A percentile compares a stretch with the other conserved stretches of the same genome.
These are phyloP conservation scores for Lasiodiplodia sp. DNA, from an alignment of 2,329 filamentous ascomycete genomes.

Conservation along the genomic window DNA sequence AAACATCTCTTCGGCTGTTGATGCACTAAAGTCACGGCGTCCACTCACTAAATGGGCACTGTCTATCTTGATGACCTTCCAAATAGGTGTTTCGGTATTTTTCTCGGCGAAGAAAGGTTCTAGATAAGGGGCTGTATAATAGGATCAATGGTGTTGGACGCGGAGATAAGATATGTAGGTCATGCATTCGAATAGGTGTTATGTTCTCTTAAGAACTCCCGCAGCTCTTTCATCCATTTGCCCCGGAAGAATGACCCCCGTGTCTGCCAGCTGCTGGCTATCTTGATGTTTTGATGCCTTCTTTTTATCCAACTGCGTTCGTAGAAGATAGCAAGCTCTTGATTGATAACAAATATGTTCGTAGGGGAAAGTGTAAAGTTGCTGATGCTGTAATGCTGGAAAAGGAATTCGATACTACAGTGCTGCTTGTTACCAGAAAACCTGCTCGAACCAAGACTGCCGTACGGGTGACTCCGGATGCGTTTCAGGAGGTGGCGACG, in stretches of 20 bases:
- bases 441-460: conserved; percentile 14
- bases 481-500: not conserved
- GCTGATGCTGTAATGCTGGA: not conserved
- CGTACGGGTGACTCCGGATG: not conserved
- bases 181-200: no score
- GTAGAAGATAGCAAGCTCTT: not conserved
- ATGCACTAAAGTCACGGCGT: not conserved
- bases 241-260: no score
- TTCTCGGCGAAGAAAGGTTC: no score
- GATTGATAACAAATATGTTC: not conserved
- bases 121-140: no score
- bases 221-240: no score
- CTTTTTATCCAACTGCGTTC: not conserved
- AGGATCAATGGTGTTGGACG: no score
- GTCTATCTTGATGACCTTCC: no score
- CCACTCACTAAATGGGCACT: no score
- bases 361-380: not conserved
- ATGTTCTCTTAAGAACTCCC: no score
- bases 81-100: no score
- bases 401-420: not conserved
- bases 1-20: not conserved
- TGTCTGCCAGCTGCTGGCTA: no score
- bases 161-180: no score
- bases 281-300: not conserved
- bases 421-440: conserved; percentile 16